Base-by-base conservation (phyloP, 352 stramenopile species). In the Globisporangium cylindrosporum region DNA sequence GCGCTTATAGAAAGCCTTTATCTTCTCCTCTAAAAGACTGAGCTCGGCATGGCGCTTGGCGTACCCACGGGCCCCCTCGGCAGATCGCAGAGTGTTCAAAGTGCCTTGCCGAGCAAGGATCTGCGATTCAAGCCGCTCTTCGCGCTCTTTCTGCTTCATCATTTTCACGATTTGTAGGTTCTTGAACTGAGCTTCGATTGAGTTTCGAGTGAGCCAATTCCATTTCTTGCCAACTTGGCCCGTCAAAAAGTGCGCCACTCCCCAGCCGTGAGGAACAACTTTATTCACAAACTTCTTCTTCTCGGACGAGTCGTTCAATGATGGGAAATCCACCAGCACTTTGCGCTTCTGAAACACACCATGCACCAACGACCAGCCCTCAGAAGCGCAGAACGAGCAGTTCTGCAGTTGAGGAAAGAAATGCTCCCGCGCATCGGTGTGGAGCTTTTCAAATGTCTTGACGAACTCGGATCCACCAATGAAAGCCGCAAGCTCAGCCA, bases 331-430 rank as follows among this genome's bases (percentile, higher is more conserved):
- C 1, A 81, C 58, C 0, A 69, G 55, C 49, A 86, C 61, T 36
- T 71, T 77, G 7, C 78, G 73, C 62, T 82, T 79, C 32, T 86
- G 69, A 38, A 92, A 94, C 5, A 94, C 82, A 10, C 85, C 85
- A 49, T 94, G 85, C 15, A 94, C 87, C 9, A 94, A n/a, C 2
- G 87, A 78, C 79, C 80, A 92, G 15, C 87, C 85, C 69, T 94
- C 85, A 0, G 80, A 91, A 10, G 76, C 70, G 51, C 83, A 92
- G 61, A 90, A 92, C 18, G 68, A 54, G 43, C 83, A 92, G 20
- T 72, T 62, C 0, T 62, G 64, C 0, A 94, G 71, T 48, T 94
- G 87, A 32, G 77, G 64, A 38, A 94, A 93, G 32, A 77, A 84
- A 59, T 82, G 64, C 43, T 83, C 70, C 0, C 72, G 62, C 24